phyloP scores from a whole-genome alignment of 768 basidiomycete genomes.

The Tylopilus rubrobrunneus region DNA sequence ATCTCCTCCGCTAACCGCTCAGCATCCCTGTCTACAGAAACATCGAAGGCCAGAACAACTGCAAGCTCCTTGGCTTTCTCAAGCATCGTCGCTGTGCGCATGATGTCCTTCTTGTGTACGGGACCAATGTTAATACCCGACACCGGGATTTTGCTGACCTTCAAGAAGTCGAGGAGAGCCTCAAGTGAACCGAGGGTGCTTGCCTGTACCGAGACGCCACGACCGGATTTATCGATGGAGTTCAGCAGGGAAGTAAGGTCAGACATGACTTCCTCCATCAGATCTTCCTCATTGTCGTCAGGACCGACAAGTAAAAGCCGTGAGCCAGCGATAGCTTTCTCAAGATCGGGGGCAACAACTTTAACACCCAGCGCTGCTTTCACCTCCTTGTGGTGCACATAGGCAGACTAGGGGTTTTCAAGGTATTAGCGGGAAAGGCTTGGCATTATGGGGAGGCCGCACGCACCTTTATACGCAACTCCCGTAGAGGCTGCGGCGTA shows the following conservation, averaged over 20 bases:
- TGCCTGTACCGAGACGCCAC: slow-evolving; percentile 96
- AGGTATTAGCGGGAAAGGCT: slow-evolving; percentile 2
- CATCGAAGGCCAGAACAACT: slow-evolving; percentile 95
- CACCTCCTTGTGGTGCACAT: slow-evolving; percentile 96
- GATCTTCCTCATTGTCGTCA: slow-evolving; percentile 94
- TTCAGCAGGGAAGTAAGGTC: slow-evolving; percentile 86
- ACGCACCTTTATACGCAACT: slow-evolving; percentile 88
- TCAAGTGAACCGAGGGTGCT: slow-evolving; percentile 96
- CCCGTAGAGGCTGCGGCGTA: slow-evolving; percentile 94
- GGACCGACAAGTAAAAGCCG: slow-evolving; percentile 88
- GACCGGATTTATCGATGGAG: slow-evolving; percentile 92
- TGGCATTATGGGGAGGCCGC: not conserved
- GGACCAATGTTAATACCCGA: slow-evolving; percentile 97
- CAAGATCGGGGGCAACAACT: slow-evolving; percentile 89
- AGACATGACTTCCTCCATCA: slow-evolving; percentile 94
- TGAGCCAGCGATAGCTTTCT: slow-evolving; percentile 97
- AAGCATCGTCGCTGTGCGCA: slow-evolving; percentile 89
- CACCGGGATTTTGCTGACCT: slow-evolving; percentile 93
- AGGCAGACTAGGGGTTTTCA: slow-evolving; percentile 61
- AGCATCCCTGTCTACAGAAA: slow-evolving; percentile 89
- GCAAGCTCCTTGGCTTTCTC: slow-evolving; percentile 95
- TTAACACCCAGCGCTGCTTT: slow-evolving; percentile 97
- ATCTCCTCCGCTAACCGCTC: slow-evolving; percentile 90
- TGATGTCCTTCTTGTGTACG: slow-evolving; percentile 92
- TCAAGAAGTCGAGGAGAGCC: slow-evolving; percentile 93